phyloP scores from a whole-genome alignment of 2,329 filamentous ascomycete species.

The Alternaria metachromatica region DNA sequence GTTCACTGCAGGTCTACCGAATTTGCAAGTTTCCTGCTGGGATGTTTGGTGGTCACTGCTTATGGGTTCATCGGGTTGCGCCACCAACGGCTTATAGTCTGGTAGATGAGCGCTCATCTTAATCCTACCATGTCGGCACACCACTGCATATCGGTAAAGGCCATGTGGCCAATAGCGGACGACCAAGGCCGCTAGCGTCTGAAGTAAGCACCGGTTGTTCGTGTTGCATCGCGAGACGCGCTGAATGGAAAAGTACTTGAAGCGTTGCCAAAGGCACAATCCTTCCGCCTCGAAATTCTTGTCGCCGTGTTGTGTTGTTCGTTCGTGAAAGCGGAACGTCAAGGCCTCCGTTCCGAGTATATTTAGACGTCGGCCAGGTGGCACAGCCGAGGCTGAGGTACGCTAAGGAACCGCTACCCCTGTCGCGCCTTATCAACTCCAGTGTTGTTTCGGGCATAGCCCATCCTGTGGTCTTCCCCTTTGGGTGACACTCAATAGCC shows the following conservation, averaged over 20 bases:
- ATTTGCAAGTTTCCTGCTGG: neutral
- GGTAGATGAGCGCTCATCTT: neutral
- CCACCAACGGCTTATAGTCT: neutral
- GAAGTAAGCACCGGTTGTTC: neutral
- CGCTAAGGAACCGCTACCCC: slow-evolving; percentile 5
- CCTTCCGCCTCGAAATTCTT: neutral
- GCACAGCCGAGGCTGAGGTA: neutral
- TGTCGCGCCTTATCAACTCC: slow-evolving; percentile 17
- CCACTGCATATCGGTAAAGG: neutral
- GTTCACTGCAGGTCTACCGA: neutral
- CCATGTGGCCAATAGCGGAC: neutral
- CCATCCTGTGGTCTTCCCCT: neutral
- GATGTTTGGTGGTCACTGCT: neutral
- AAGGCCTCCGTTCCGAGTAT: neutral
- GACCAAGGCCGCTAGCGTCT: neutral
- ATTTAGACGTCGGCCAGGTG: neutral
- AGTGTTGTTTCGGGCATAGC: slow-evolving; percentile 7
- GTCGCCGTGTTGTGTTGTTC: neutral
- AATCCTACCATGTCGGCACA: neutral
- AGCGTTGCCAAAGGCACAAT: neutral
- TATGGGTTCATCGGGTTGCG: neutral
- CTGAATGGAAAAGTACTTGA: neutral
- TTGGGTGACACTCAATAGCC: neutral
- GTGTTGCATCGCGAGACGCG: neutral
- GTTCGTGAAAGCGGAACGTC: neutral